phyloP scores from a whole-genome alignment of 1,284 basidiomycete species.

The Ganoderma sinense region DNA sequence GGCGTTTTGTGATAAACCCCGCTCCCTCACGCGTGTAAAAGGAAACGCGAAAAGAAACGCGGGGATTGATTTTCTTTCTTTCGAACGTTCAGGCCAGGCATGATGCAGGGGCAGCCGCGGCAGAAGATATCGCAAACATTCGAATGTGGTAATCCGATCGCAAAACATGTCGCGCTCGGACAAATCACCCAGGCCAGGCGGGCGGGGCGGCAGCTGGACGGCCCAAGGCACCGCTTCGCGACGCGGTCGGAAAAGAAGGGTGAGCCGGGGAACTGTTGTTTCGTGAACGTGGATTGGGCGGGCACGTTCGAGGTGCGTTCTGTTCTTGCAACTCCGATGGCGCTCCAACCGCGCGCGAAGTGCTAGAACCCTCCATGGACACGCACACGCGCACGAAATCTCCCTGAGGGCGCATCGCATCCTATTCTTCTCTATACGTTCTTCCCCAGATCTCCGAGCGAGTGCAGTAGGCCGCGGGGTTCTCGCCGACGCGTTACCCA shows the following conservation, averaged over 20 bases:
- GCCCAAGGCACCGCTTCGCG: background rate
- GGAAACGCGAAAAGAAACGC: background rate
- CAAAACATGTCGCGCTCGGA: background rate
- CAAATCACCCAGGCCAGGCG: background rate
- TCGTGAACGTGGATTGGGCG: slow-evolving; percentile 9
- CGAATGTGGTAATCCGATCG: background rate
- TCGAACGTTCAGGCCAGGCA: background rate
- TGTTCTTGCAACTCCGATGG: slow-evolving; percentile 11
- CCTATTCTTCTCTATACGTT: background rate
- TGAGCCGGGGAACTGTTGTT: background rate
- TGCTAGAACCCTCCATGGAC: slow-evolving; percentile 3
- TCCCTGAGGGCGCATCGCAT: background rate
- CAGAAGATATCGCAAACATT: background rate
- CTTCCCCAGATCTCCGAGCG: background rate
- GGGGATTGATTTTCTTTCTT: background rate
- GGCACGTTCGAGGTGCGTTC: slow-evolving; percentile 14
- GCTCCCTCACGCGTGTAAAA: background rate
- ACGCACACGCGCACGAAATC: background rate
- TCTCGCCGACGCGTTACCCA: slow-evolving; percentile 3
- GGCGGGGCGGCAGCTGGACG: background rate
- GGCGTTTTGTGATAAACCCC: background rate
- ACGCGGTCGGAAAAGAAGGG: slow-evolving; percentile 1
- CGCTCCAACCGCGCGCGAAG: background rate
- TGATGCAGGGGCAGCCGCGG: background rate
- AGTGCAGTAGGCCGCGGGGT: background rate